Evolutionary conservation across 345 rosid genomes (phyloP).

Genomic region (Salix viminalis): DNA sequence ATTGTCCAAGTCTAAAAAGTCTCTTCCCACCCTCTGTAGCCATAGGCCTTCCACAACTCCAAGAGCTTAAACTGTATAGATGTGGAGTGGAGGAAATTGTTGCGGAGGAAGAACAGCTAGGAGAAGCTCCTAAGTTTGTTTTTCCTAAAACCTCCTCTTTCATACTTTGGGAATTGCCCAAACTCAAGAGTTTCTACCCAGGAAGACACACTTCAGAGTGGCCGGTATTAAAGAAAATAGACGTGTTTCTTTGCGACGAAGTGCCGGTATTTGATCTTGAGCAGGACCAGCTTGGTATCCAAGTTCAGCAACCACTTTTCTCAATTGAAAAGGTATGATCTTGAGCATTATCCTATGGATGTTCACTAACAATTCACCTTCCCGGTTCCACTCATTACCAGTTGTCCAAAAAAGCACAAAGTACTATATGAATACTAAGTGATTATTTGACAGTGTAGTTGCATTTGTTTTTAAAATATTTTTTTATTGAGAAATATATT

Average conservation of each 20-base stretch:
- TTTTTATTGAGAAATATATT: too few relatives aligned
- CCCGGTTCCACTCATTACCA: too few relatives aligned
- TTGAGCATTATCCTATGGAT: too few relatives aligned
- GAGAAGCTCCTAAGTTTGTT: not conserved
- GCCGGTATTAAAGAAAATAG: not conserved
- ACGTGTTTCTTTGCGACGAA: not conserved
- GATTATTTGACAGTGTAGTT: too few relatives aligned
- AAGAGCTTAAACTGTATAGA: not conserved
- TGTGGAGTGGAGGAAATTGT: conserved; percentile 19
- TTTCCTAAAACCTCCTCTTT: conserved; percentile 13
- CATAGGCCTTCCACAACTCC: conserved; percentile 4
- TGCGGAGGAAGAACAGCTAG: conserved; percentile 3
- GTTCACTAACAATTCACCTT: too few relatives aligned
- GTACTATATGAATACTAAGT: too few relatives aligned
- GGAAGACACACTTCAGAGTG: conserved; percentile 6
- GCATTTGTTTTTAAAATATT: too few relatives aligned
- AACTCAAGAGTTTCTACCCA: conserved; percentile 12
- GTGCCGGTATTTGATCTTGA: not conserved
- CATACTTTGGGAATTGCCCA: not conserved
- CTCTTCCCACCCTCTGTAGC: conserved; percentile 18
- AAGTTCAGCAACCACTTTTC: conserved; percentile 1
- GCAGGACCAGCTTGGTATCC: not conserved
- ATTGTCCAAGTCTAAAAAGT: not conserved
- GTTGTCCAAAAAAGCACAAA: too few relatives aligned
- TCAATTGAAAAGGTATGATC: not conserved